Conservation (phyloP, 805 yeast species). For the Saturnispora besseyi region DNA sequence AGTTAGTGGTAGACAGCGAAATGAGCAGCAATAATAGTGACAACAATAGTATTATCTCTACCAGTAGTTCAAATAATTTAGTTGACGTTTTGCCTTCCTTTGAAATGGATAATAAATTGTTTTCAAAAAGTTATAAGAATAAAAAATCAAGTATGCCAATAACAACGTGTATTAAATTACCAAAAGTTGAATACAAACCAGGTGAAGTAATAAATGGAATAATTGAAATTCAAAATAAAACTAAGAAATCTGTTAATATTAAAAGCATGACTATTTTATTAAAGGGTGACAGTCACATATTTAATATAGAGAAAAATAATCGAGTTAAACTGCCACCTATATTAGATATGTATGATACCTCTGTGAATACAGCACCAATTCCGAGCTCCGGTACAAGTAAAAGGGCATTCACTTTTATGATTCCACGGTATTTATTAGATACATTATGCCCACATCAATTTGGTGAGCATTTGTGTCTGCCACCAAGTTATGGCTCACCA, state of each 20-base stretch:
- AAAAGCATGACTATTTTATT: conserved; percentile 28
- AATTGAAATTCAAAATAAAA: conserved; percentile 33
- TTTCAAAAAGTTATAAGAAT: conserved; percentile 17
- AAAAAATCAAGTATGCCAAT: conserved; percentile 22
- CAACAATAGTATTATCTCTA: background rate
- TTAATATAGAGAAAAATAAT: background rate
- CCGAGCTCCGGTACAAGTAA: background rate
- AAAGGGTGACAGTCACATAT: background rate
- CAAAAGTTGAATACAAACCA: conserved; percentile 44
- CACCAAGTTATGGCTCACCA: conserved; percentile 31
- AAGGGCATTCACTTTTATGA: conserved; percentile 38
- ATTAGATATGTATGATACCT: conserved; percentile 29
- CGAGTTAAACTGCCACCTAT: conserved; percentile 14
- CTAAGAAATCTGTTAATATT: conserved; percentile 17
- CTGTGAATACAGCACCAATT: background rate
- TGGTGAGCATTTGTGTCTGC: conserved; percentile 28
- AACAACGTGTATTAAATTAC: conserved; percentile 25
- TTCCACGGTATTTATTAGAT: conserved; percentile 46
- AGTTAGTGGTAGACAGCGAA: background rate
- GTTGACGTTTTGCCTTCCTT: conserved; percentile 57
- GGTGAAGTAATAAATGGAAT: conserved; percentile 63
- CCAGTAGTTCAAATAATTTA: background rate
- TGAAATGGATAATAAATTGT: conserved; percentile 47
- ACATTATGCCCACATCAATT: conserved; percentile 39
- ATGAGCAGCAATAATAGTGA: background rate